Evolutionary conservation across 2,329 filamentous ascomycete genomes (phyloP).

Genomic region (Pseudogymnoascus sp.): DNA sequence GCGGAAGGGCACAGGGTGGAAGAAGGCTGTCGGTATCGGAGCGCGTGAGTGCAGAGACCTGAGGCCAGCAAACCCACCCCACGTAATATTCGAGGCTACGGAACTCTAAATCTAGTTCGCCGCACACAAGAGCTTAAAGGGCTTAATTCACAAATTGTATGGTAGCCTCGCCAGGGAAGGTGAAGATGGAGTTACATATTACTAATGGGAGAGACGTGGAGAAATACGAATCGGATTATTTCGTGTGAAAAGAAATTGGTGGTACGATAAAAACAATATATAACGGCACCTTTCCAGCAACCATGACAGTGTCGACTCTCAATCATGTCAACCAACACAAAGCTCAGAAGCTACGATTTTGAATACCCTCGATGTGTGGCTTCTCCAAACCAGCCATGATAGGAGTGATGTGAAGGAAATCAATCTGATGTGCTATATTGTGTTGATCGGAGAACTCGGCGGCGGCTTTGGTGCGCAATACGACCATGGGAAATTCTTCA

Average conservation of each 20-base stretch:
- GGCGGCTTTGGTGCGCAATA: not conserved
- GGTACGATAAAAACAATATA: not conserved
- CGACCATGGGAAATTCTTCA: not conserved
- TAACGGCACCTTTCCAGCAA: not conserved
- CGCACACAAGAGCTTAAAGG: slow-evolving; percentile 3
- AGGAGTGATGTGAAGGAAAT: not conserved
- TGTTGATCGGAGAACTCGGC: not conserved
- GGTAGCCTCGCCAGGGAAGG: not conserved
- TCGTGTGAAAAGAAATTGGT: not conserved
- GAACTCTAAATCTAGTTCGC: not conserved
- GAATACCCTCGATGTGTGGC: slow-evolving; percentile 16
- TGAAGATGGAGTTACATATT: not conserved
- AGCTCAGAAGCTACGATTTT: slow-evolving; percentile 12
- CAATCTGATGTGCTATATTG: not conserved
- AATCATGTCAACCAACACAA: slow-evolving; percentile 7
- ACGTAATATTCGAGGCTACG: slow-evolving; percentile 5
- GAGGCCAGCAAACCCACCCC: slow-evolving; percentile 7
- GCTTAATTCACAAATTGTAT: not conserved
- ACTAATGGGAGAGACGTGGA: not conserved
- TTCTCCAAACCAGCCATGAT: not conserved
- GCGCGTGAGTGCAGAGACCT: slow-evolving; percentile 8
- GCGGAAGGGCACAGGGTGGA: not conserved
- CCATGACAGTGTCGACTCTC: not conserved
- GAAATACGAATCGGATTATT: not conserved
- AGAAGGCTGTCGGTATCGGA: slow-evolving; percentile 9